A percentile compares a stretch with the other conserved stretches of the same genome.
phyloP scores from a whole-genome alignment of 768 basidiomycete species.

The Rhodocollybia butyracea region DNA sequence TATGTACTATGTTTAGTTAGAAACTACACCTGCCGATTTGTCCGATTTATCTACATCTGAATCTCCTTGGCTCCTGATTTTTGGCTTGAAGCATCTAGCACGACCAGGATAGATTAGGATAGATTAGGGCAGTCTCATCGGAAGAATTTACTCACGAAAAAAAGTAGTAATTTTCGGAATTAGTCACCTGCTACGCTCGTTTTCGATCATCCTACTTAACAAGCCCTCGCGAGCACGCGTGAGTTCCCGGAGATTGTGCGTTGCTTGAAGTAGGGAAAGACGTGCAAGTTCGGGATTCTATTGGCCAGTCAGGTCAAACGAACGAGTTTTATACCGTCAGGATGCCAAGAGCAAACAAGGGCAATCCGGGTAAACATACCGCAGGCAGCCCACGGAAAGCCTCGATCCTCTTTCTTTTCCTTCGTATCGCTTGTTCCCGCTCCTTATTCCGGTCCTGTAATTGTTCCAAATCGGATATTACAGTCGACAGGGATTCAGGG shows the following conservation, averaged over 20 bases:
- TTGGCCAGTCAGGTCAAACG: background rate
- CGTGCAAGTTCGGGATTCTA: background rate
- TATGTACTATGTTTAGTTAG: too few species aligned
- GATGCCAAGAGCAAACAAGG: background rate
- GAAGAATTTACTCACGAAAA: too few species aligned
- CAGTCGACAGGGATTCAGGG: slow-evolving; percentile 19
- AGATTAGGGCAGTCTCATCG: too few species aligned
- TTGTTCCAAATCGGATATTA: slow-evolving; percentile 34
- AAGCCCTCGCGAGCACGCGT: background rate
- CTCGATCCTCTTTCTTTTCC: slow-evolving; percentile 40
- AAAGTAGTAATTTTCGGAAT: too few species aligned
- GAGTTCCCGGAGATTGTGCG: background rate
- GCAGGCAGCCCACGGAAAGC: slow-evolving; percentile 51
- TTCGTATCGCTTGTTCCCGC: slow-evolving; percentile 35
- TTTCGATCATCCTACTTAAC: background rate
- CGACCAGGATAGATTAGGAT: too few species aligned
- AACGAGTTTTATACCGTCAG: background rate
- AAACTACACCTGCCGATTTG: too few species aligned
- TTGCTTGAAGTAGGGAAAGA: background rate
- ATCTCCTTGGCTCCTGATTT: too few species aligned
- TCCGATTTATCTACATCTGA: too few species aligned
- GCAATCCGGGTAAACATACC: slow-evolving; percentile 22
- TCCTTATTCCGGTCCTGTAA: slow-evolving; percentile 35
- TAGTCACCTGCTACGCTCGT: too few species aligned
- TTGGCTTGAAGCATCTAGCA: too few species aligned